Base-by-base conservation (phyloP, 805 yeast genomes). In the Candida sonorensis region DNA sequence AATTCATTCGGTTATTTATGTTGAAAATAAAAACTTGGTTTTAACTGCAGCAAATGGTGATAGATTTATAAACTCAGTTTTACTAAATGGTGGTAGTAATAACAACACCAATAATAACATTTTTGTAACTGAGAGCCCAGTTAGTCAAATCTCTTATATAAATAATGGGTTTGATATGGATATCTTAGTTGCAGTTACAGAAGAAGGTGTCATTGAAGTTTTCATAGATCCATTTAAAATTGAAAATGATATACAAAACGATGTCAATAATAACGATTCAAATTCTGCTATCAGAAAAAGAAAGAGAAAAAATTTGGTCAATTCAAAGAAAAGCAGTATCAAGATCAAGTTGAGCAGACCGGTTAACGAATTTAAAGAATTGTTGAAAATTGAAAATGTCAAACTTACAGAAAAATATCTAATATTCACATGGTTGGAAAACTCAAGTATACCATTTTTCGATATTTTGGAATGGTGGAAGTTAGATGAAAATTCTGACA, bases 11-110 rank as follows among this genome's bases (percentile, higher is more conserved):
- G 56, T 79, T 9, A 35, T 67, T 23, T 58, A 68, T 5, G 50
- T 67, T 13, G 11, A 22, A 8, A 12, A 22, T n/a, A 22, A 23
- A 7, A 69, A 69, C 29, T 61, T 59, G 28, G 75, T 86, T 45
- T 55, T 83, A 26, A 78, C 92, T 9, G 41, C 81, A 31, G 94
- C 96, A 2, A 63, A 64, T 22, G 79, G 78, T 38, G 97, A 88
- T 55, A 70, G 97, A 44, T 86, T 84, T 53, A 67, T 87, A 43
- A 85, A 85, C 52, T 62, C 82, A 23, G 78, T 81, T 50, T 69
- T 80, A 9, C 34, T 75, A 2, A 57, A 64, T 20, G 57, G 61
- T 29, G 50, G 58, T 18, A 50, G 72, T 3, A 64, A 78, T 3
- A 57, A 60, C 15, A 56, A 66, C 7, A 82, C 73, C 3, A 64